phyloP scores from a whole-genome alignment of 306 rosid species.

The Abrus pulchellus region DNA sequence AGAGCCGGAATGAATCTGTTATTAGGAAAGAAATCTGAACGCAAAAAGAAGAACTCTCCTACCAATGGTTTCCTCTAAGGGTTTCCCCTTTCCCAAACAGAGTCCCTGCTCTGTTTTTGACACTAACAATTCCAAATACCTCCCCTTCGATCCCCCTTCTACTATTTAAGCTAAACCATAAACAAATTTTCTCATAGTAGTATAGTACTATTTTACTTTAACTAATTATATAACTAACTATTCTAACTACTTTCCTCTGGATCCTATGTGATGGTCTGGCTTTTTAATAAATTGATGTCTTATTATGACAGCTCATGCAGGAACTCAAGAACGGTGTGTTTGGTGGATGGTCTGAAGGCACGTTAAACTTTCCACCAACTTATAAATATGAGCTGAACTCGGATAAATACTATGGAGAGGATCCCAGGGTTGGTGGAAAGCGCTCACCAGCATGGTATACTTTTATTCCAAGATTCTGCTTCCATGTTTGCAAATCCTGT shows the following conservation, averaged over 20 bases:
- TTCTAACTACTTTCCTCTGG: neutral
- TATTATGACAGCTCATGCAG: slow-evolving; percentile 69
- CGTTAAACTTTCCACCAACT: slow-evolving; percentile 88
- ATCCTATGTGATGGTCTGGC: slow-evolving; percentile 24
- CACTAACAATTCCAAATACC: neutral
- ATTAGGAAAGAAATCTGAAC: no score
- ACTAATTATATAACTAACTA: neutral
- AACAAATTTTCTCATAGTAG: neutral
- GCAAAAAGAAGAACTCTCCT: no score
- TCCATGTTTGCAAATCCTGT: slow-evolving; percentile 31
- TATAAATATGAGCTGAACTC: slow-evolving; percentile 87
- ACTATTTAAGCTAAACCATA: neutral
- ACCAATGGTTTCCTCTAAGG: no score
- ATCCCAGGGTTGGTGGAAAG: slow-evolving; percentile 75
- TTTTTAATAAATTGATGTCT: slow-evolving; percentile 47
- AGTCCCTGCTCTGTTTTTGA: no score
- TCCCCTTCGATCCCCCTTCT: neutral
- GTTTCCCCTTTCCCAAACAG: no score
- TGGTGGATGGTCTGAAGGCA: slow-evolving; percentile 96
- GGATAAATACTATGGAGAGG: slow-evolving; percentile 81
- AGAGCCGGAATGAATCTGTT: no score
- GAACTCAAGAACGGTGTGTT: slow-evolving; percentile 71
- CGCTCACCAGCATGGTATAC: slow-evolving; percentile 96
- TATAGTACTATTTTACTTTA: neutral
- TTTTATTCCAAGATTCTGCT: slow-evolving; percentile 41